phyloP scores from a whole-genome alignment of 495 filamentous ascomycete species.

The Lophium mytilinum region DNA sequence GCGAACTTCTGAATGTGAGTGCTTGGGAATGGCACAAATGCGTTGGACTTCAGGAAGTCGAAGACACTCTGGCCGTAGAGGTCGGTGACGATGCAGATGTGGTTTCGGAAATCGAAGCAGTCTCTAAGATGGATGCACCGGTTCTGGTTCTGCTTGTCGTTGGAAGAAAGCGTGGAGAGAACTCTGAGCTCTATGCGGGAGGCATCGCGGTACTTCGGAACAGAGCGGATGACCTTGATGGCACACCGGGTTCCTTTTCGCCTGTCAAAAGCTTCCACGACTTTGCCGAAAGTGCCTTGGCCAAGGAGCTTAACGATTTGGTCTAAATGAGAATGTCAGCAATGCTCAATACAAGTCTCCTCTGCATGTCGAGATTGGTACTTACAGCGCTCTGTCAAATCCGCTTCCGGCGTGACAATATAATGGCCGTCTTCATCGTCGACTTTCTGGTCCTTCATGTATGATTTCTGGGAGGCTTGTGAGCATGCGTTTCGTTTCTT shows the following conservation, averaged over 20 bases:
- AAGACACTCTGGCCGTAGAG: conserved; percentile 94
- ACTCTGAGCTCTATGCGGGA: conserved; percentile 94
- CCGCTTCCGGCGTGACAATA: conserved; percentile 73
- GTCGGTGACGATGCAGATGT: conserved; percentile 99
- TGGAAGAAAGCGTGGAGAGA: conserved; percentile 77
- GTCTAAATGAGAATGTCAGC: conserved; percentile 45
- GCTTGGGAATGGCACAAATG: conserved; percentile 96
- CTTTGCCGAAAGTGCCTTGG: conserved; percentile 96
- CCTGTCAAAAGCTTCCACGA: conserved; percentile 83
- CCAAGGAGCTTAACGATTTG: conserved; percentile 80
- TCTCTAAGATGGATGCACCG: conserved; percentile 95
- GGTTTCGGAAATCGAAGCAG: conserved; percentile 94
- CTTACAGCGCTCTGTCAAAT: conserved; percentile 85
- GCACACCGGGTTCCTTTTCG: conserved; percentile 69
- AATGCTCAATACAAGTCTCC: not conserved
- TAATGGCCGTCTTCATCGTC: conserved; percentile 98
- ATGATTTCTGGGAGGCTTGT: conserved; percentile 33
- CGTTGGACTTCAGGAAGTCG: conserved; percentile 92
- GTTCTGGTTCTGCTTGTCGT: conserved; percentile 87
- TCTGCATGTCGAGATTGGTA: conserved; percentile 12
- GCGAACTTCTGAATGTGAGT: conserved; percentile 97
- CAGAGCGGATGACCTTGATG: conserved; percentile 95
- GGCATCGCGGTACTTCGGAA: conserved; percentile 95
- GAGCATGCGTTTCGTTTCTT: conserved; percentile 1
- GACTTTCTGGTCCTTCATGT: conserved; percentile 50